Evolutionary conservation across 192 early-diverging fungal species (phyloP).

Genomic region (Anaeromyces robustus): DNA sequence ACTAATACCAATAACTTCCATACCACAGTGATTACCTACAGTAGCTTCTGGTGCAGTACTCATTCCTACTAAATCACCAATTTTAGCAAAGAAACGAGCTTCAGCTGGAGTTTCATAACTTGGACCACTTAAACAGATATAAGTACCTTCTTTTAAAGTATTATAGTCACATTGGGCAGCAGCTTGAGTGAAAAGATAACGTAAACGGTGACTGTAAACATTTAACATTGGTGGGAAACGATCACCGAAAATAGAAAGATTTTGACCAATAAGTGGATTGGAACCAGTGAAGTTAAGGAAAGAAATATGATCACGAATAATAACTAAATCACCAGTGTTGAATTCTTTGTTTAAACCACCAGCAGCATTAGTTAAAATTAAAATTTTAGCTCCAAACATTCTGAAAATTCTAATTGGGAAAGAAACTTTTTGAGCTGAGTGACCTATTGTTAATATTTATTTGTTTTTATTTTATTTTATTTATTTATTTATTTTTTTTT

Average conservation of each 20-base stretch:
- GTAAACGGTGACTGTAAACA: conserved; percentile 66
- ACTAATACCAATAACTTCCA: conserved; percentile 60
- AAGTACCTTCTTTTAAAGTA: conserved; percentile 59
- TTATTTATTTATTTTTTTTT: too few relatives aligned
- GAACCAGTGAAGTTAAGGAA: conserved; percentile 48
- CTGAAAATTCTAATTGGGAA: conserved; percentile 77
- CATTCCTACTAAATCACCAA: conserved; percentile 79
- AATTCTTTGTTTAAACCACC: conserved; percentile 57
- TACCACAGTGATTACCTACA: conserved; percentile 67
- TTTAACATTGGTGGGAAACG: conserved; percentile 75
- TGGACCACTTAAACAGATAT: conserved; percentile 75
- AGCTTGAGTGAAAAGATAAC: conserved; percentile 50
- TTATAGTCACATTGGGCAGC: conserved; percentile 12
- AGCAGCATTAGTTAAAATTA: conserved; percentile 78
- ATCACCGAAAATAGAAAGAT: conserved; percentile 63
- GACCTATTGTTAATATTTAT: too few relatives aligned
- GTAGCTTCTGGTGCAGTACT: conserved; percentile 78
- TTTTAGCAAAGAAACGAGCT: conserved; percentile 37
- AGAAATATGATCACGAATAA: conserved; percentile 65
- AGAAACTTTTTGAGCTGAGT: conserved; percentile 57
- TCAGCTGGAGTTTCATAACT: conserved; percentile 82
- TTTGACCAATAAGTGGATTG: conserved; percentile 73
- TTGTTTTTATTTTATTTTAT: too few relatives aligned
- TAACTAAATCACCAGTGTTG: conserved; percentile 73
- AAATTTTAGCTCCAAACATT: conserved; percentile 56